Evolutionary conservation across 2,329 filamentous ascomycete genomes (phyloP), one percentile per base, ranked within the genome.

Genomic region (Pseudocercospora fijiensis): DNA sequence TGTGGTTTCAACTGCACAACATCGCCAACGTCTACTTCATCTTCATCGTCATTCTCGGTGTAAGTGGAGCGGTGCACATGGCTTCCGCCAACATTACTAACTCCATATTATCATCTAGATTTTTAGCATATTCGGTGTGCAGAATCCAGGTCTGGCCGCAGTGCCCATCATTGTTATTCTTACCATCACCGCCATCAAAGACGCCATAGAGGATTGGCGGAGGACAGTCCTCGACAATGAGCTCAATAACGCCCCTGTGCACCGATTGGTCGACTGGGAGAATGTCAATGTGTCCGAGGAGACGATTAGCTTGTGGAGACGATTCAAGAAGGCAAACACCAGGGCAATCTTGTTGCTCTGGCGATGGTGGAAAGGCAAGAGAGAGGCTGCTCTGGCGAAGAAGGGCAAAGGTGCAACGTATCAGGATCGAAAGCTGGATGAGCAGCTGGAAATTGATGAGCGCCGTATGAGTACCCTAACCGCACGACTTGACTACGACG

Each of bases 21-120:
- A 90, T 99, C 73, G 95, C 95, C 75, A 99, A 99, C 78, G 89
- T 98, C 60, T 99, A 98, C 80, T 99, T 99, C 84, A 83, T 98
- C 71, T 97, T 98, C 80, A 85, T 94, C 72, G 93, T 97, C 76
- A 96, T 99, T 75, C 85, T 99, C 65, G 88, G 89, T 74, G 95
- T 98, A 88, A 84, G 93, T 53, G 49, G 16, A 26, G 18, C 45
- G 5, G 20, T 16, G 45, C 18, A 85, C 61, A 41, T 18, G 13
- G 37, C 57, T 53, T 56, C 59, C 51, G 13, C 22, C 45, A 11
- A 49, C 4, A 22, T 28, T 11, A 37, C 53, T 37, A n/a, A 56
- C n/a, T 18, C 71, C 62, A 60, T 57, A 27, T 60, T 16, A 57
- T 18, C 52, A 67, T 67, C 24, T 62, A 62, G 95, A 91, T 96